Evolutionary conservation across 208 protist species (phyloP).

Genomic region (Acanthamoeba royreba): DNA sequence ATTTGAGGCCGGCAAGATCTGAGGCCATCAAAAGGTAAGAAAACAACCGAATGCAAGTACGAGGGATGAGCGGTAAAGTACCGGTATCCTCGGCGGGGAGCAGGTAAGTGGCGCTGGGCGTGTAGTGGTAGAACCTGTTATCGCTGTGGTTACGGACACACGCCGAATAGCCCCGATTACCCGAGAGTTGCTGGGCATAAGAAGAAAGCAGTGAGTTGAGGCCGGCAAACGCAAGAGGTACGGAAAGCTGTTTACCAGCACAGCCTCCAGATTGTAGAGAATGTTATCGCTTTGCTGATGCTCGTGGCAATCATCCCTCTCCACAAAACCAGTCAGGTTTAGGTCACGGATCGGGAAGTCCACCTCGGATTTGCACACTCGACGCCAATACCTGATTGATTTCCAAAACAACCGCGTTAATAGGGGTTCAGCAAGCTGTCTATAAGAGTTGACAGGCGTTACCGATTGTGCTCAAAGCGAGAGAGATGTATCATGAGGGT

Average conservation of each 20-base stretch:
- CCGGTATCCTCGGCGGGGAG: background rate
- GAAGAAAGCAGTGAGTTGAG: background rate
- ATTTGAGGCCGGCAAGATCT: background rate
- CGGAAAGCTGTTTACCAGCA: background rate
- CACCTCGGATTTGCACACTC: background rate
- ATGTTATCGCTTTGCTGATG: background rate
- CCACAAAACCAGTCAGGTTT: background rate
- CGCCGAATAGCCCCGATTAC: background rate
- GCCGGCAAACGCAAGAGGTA: background rate
- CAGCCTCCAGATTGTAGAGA: background rate
- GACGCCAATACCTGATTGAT: background rate
- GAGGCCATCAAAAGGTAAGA: background rate
- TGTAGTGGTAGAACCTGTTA: conserved; percentile 8
- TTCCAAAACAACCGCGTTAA: background rate
- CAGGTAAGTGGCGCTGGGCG: background rate
- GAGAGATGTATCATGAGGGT: background rate
- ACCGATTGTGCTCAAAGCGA: background rate
- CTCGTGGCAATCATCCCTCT: background rate
- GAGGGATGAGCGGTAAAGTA: too few species aligned
- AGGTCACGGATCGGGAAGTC: background rate
- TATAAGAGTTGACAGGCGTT: background rate
- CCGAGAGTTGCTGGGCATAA: background rate
- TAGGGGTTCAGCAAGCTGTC: background rate
- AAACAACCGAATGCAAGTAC: too few species aligned
- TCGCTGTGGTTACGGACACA: background rate